A percentile compares a stretch with the other conserved stretches of the same genome.
These are phyloP conservation scores for Cutaneotrichosporon mucoides DNA, from an alignment of 1,284 basidiomycete species.

Conservation along the genomic window DNA sequence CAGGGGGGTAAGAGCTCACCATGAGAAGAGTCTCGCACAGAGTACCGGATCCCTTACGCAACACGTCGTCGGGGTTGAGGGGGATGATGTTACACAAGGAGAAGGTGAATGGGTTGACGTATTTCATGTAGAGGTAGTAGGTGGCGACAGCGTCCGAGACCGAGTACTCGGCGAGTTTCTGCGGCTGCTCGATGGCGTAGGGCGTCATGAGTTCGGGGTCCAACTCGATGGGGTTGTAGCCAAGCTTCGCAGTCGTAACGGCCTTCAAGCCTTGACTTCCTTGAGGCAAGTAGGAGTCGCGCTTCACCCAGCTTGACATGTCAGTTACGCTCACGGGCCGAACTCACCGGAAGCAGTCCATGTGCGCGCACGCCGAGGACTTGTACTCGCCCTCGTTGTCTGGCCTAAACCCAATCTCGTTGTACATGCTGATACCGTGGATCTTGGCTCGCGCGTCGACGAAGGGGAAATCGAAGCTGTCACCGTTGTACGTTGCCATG, in stretches of 20 bases:
- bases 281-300: conserved; percentile 98
- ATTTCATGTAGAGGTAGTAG: conserved; percentile 99
- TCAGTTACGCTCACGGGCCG: background rate
- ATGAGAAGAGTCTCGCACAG: conserved; percentile 97
- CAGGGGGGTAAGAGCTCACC: conserved; percentile 56
- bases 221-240: conserved; percentile 95
- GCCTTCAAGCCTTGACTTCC: conserved; percentile 98
- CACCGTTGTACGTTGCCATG: conserved; percentile 98
- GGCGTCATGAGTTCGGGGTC: conserved; percentile 99
- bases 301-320: conserved; percentile 77
- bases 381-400: conserved; percentile 97
- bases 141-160: conserved; percentile 99
- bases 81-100: conserved; percentile 99
- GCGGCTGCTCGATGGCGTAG: conserved; percentile 96
- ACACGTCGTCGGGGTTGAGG: conserved; percentile 90
- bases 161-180: conserved; percentile 92
- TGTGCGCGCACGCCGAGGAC: conserved; percentile 84
- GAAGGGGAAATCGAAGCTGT: conserved; percentile 99
- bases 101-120: conserved; percentile 99
- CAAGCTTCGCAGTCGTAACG: conserved; percentile 93
- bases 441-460: conserved; percentile 80
- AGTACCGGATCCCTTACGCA: conserved; percentile 94
- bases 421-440: conserved; percentile 94
- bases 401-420: conserved; percentile 87
- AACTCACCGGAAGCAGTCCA: conserved; percentile 87